Base-by-base conservation (phyloP, 148 eudicot species). In the Rhododendron ferrugineum region DNA sequence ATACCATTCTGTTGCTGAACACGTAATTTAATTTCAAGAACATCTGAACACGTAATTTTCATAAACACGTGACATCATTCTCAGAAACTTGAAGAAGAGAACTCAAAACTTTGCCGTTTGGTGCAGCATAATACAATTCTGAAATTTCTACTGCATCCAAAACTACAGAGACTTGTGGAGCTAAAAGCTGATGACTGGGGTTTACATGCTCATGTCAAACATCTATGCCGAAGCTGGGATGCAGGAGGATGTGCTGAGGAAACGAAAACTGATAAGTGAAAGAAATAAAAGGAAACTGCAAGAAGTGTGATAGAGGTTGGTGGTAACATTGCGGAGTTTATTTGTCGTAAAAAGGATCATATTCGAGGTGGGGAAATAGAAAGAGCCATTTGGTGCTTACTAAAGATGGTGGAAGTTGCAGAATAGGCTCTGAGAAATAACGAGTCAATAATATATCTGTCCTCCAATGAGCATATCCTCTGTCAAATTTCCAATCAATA, bases 111-210 rank as follows among this genome's bases (percentile, higher is more conserved):
- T 47, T 2, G 11, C 50, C 1, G 85, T 82, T 46, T 40, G 50
- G 13, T 10, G 50, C 0, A 47, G 50, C 13, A 47, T 10, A 10
- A 10, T 47, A 47, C 50, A 47, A 47, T 47, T 47, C 50, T 47
- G 50, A 47, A 47, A 47, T 10, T 47, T 47, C 2, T 47, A 10
- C 13, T 0, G 50, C 50, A 47, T 47, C 13, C 50, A 47, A 9
- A 46, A 2, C 30, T 86, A 36, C 60, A 82, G 81, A 86, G 22
- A 62, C 84, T 82, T 44, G 74, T 73, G 87, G 85, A 82, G 37
- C 74, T 82, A 5, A 11, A 76, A 37, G 85, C 85, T 62, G 88
- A 86, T 86, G 85, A 86, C 42, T 82, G 85, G 82, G 40, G 88
- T 77, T 82, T 76, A 86, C 62, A 81, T 47, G 11, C 78, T 76